Evolutionary conservation across 345 rosid genomes (phyloP).

Genomic region (Linum usitatissimum): DNA sequence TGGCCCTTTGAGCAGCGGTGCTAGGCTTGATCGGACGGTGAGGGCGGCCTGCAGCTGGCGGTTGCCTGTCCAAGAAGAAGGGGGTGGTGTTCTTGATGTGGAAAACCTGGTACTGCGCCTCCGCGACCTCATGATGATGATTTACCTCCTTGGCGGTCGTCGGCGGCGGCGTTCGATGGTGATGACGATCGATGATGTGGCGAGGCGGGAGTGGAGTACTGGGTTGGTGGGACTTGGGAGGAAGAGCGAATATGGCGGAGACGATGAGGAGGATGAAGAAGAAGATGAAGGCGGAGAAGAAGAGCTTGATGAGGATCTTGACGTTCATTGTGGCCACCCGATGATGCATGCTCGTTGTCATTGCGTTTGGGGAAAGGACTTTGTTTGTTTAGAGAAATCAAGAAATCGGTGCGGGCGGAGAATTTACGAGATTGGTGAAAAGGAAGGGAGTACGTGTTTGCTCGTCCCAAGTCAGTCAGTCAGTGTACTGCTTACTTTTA

Average conservation of each 20-base stretch:
- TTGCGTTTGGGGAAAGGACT: not conserved
- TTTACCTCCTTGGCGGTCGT: not conserved
- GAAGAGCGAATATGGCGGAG: constrained; percentile 5
- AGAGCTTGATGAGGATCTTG: not conserved
- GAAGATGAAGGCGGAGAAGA: constrained; percentile 4
- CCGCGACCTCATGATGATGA: not conserved
- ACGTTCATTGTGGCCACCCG: not conserved
- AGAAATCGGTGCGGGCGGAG: not conserved
- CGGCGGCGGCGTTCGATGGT: not conserved
- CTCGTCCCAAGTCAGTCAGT: too few species aligned
- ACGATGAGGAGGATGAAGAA: constrained; percentile 13
- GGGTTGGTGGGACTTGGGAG: constrained; percentile 12
- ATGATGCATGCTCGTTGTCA: not conserved
- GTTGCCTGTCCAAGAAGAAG: constrained; percentile 12
- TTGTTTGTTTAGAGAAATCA: not conserved
- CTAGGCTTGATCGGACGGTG: not conserved
- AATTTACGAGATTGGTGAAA: not conserved
- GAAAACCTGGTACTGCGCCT: constrained; percentile 6
- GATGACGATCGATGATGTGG: not conserved
- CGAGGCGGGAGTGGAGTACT: constrained; percentile 1
- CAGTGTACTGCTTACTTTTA: too few species aligned
- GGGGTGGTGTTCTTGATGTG: constrained; percentile 29
- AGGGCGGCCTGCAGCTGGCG: not conserved
- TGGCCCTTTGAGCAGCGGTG: not conserved
- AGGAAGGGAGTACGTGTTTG: too few species aligned